Percentiles rank a stretch among this genome's conserved stretches.
These are phyloP conservation scores for Boletus pseudopeckii DNA, from an alignment of 768 basidiomycete species.

Conservation along the genomic window DNA sequence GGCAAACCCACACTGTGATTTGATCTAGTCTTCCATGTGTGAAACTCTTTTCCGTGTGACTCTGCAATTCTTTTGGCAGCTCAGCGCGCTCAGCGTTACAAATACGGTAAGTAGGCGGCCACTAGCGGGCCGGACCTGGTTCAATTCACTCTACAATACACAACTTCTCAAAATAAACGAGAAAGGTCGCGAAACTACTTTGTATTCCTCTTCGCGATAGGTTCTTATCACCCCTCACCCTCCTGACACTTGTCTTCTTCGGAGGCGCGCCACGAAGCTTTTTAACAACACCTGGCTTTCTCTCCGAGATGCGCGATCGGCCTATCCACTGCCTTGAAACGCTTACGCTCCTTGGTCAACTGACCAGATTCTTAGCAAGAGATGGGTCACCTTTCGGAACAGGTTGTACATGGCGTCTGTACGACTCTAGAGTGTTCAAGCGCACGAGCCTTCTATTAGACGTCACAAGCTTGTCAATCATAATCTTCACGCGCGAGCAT, in stretches of 20 bases:
- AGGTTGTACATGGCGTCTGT: slow-evolving; percentile 11
- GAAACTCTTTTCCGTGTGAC: too few species aligned
- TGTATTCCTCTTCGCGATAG: slow-evolving; percentile 48
- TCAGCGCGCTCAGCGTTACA: too few species aligned
- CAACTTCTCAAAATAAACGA: neutral
- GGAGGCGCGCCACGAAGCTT: slow-evolving; percentile 12
- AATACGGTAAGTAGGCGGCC: too few species aligned
- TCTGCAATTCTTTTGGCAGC: too few species aligned
- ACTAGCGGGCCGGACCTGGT: neutral
- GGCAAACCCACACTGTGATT: neutral
- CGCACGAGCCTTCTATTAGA: slow-evolving; percentile 47
- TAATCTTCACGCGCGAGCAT: too few species aligned
- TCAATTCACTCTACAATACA: neutral
- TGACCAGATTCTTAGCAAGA: slow-evolving; percentile 74
- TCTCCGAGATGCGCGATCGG: slow-evolving; percentile 77
- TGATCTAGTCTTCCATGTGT: too few species aligned
- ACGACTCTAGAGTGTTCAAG: neutral
- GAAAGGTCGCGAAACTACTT: slow-evolving; percentile 35
- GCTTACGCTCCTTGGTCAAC: slow-evolving; percentile 83
- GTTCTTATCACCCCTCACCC: slow-evolving; percentile 54
- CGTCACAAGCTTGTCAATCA: slow-evolving; percentile 39
- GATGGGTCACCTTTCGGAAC: slow-evolving; percentile 76
- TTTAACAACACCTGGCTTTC: slow-evolving; percentile 36
- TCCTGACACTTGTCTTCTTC: slow-evolving; percentile 37
- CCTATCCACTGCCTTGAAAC: slow-evolving; percentile 68